A percentile compares a stretch with the other conserved stretches of the same genome.
phyloP scores from a whole-genome alignment of 305 asterid genomes.

The Withania somnifera region DNA sequence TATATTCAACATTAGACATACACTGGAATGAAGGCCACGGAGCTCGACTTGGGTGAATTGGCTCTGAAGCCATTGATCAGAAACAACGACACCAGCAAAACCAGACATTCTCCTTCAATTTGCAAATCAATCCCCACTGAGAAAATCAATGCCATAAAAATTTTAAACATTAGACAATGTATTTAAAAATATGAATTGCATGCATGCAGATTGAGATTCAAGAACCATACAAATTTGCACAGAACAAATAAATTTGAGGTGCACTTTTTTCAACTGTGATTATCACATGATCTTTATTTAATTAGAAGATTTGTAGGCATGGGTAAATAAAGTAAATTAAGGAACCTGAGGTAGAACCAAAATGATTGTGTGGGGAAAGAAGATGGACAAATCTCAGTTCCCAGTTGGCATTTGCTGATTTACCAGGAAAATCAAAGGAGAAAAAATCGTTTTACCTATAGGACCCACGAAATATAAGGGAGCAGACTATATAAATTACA shows the following conservation, averaged over 20 bases:
- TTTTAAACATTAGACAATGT: too few species aligned
- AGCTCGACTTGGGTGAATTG: constrained; percentile 97
- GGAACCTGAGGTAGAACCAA: too few species aligned
- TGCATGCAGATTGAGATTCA: constrained; percentile 3
- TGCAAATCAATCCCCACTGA: constrained; percentile 7
- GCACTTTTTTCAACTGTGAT: background rate
- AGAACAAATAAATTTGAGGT: background rate
- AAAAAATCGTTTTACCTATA: constrained; percentile 28
- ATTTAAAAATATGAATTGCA: background rate
- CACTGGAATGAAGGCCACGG: constrained; percentile 59
- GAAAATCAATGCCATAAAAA: background rate
- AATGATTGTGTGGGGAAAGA: background rate
- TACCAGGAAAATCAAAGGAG: constrained; percentile 7
- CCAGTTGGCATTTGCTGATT: background rate
- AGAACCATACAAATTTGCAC: background rate
- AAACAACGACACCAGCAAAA: constrained; percentile 70
- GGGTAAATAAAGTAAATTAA: background rate
- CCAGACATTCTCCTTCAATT: constrained; percentile 35
- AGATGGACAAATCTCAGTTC: background rate
- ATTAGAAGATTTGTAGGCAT: background rate
- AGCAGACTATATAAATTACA: background rate
- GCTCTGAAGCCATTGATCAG: constrained; percentile 85
- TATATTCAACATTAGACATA: background rate
- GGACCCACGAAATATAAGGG: constrained; percentile 37
- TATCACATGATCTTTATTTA: background rate